These are phyloP conservation scores for Acorus calamus DNA, from an alignment of 106 monocot genomes.

Conservation along the genomic window DNA sequence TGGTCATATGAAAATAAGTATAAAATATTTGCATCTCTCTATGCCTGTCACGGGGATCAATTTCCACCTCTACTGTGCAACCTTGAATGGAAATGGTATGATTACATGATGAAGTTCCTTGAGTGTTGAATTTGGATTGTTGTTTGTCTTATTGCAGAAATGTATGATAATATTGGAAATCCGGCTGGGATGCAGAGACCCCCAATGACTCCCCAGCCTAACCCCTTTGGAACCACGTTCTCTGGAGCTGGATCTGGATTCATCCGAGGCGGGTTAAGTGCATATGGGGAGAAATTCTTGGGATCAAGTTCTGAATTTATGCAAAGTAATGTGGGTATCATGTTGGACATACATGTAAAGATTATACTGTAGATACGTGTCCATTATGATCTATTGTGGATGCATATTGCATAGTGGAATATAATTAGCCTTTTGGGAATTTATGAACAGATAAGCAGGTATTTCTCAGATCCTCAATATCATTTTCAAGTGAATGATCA, in stretches of 20 bases:
- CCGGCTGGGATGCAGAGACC: slow-evolving; percentile 12
- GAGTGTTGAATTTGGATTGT: too few relatives aligned
- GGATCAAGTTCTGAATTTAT: slow-evolving; percentile 49
- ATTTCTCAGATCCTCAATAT: slow-evolving; percentile 37
- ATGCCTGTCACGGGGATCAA: too few relatives aligned
- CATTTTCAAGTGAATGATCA: slow-evolving; percentile 45
- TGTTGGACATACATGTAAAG: neutral
- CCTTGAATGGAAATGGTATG: too few relatives aligned
- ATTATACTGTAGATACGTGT: neutral
- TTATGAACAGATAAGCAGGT: slow-evolving; percentile 27
- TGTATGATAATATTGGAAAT: slow-evolving; percentile 10
- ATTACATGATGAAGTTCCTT: too few relatives aligned
- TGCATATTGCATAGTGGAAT: too few relatives aligned
- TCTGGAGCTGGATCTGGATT: slow-evolving; percentile 39
- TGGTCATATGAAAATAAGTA: too few relatives aligned
- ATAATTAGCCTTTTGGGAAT: neutral
- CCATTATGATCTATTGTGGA: too few relatives aligned
- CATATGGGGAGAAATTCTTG: slow-evolving; percentile 36
- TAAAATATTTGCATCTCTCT: too few relatives aligned
- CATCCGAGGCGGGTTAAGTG: slow-evolving; percentile 28
- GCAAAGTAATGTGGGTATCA: slow-evolving; percentile 33
- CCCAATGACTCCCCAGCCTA: slow-evolving; percentile 8
- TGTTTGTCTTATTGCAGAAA: neutral
- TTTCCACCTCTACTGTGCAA: too few relatives aligned
- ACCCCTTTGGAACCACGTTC: slow-evolving; percentile 25